Evolutionary conservation across 805 yeast genomes (phyloP), one percentile per base, ranked within the genome.

Genomic region (Barnettozyma sucrosica): DNA sequence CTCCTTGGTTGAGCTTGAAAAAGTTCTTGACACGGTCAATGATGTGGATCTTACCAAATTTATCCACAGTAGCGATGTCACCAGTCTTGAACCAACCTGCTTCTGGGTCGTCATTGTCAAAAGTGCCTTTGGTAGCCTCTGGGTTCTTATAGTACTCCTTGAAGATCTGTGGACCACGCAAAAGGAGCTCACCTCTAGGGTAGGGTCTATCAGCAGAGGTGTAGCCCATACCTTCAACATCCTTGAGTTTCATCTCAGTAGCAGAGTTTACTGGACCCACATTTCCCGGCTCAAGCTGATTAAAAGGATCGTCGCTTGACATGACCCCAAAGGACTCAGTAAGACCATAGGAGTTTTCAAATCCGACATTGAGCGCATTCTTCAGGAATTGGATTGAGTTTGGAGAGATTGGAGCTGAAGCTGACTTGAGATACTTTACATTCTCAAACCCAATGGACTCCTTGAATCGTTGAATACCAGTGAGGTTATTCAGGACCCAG

Each of bases 21-120:
- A 82, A 76, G 63, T 82, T 84, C 67, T 82, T 82, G 42, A 78
- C 80, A 44, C 88, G 70, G 56, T 80, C 85, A 45, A 80, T 75
- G 49, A 81, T 76, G 51, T 55, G 65, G 45, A 66, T 62, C 14
- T 59, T 53, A 21, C 77, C 75, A 32, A 56, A 56, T 13, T 55
- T 53, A 47, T 67, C 70, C 13, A 71, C 49, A 7, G 57, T 53
- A 7, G 75, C 78, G 38, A 75, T 69, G 59, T 81, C 86, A 25
- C 86, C 86, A 20, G 85, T 79, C 47, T 66, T 65, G 56, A 79
- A 70, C 82, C 83, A 80, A 3, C 50, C 50, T 0, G 14, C 28
- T 6, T 76, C 79, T 19, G 75, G 77, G 3, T 62, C 63, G n/a
- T 44, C 71, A 13, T 49, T 43, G 34, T 49, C 70, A 45, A 78